Evolutionary conservation across 2,329 filamentous ascomycete species (phyloP), one percentile per base, ranked within the genome.

Genomic region (Sporothrix globosa): DNA sequence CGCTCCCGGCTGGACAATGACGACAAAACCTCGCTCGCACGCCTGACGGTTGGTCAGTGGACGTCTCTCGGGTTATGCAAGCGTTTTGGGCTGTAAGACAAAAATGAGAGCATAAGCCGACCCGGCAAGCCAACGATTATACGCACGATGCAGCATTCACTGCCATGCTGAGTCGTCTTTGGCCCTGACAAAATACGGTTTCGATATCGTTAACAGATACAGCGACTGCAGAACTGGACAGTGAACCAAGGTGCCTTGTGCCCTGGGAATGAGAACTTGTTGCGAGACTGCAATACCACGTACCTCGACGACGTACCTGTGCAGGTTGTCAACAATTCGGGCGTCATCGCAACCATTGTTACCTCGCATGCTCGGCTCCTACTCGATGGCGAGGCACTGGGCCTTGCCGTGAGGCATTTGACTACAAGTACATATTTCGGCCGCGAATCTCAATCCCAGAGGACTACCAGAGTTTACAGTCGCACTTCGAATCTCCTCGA

Each of bases 351-450:
- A 46, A 91, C 89, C 0, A 93, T 96, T 58, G 88, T 88, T 74
- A 92, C 93, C 73, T 89, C 86, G 10, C 91, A 96, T 79, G 92
- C 92, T 66, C 92, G 34, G 96, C 77, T 96, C 91, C 79, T 96
- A 92, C 79, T 88, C 88, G 11, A 91, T 91, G 2, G 90, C 92
- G 77, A 79, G 91, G 0, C 87, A 90, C 74, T 96, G 92, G 92
- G 89, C 90, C 0, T 30, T 30, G 27, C 27, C 27, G 27, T 30
- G 77, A 82, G 60, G 83, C 84, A 0, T 95, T 96, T 74, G 74
- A 80, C 74, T 93, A 91, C 75, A 88, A 88, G 87, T 95, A 0
- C 93, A 91, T 75, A n/a, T 76, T 92, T 83, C 89, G 0, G 78
- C 79, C 4, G 89, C 91, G 34, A 34, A 7, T 34, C 34, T 34